Conservation (phyloP, 208 protist genomes). For the Leishmania mexicana region DNA sequence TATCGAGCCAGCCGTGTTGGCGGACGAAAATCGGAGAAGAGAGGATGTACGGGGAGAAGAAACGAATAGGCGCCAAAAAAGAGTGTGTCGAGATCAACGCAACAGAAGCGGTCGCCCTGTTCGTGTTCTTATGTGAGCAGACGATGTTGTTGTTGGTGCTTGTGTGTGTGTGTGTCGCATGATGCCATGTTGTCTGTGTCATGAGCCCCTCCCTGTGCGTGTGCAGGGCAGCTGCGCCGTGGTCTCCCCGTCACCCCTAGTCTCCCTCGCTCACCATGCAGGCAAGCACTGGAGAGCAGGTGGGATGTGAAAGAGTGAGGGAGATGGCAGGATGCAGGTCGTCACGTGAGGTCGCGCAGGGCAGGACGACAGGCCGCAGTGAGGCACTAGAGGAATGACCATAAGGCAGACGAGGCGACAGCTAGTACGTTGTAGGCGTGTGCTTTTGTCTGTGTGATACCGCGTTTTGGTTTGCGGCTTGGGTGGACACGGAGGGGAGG, state of each 20-base stretch:
- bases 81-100: not conserved
- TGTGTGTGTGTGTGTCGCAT: slow-evolving; percentile 3
- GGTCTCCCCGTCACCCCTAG: not conserved
- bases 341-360: not conserved
- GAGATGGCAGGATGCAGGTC: not conserved
- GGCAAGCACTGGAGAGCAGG: not conserved
- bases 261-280: not conserved
- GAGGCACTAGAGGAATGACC: not conserved
- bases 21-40: not conserved
- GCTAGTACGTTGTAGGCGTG: not conserved
- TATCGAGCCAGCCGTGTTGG: not conserved
- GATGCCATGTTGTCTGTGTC: not conserved
- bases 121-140: not conserved
- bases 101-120: not conserved
- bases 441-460: not conserved
- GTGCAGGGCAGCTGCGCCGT: not conserved
- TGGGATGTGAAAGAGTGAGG: not conserved
- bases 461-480: not conserved
- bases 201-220: not conserved
- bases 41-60: not conserved
- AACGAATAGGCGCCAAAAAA: not conserved
- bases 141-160: not conserved
- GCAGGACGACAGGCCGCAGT: not conserved
- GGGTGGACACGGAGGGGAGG: not conserved
- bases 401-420: not conserved